phyloP scores from a whole-genome alignment of 306 rosid genomes.

The Cicer cuneatum region DNA sequence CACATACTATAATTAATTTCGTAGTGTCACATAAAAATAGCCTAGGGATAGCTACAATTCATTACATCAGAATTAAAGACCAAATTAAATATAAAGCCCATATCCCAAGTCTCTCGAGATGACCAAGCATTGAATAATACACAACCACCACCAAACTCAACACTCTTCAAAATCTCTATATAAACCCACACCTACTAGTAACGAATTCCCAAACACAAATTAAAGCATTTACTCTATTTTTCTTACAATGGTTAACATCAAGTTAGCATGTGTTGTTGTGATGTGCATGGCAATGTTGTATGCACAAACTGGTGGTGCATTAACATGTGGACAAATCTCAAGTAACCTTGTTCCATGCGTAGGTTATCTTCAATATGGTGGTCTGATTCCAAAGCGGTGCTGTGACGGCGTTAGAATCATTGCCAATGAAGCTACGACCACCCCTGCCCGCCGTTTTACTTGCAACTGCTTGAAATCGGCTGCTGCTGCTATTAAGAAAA shows the following conservation, averaged over 20 bases:
- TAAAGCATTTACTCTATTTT: not conserved
- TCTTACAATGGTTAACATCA: slow-evolving; percentile 38
- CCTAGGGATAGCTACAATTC: not conserved
- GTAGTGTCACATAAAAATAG: not conserved
- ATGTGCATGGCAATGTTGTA: slow-evolving; percentile 43
- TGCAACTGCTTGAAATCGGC: slow-evolving; percentile 61
- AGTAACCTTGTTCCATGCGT: slow-evolving; percentile 30
- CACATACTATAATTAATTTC: too few species aligned
- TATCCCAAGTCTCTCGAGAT: slow-evolving; percentile 42
- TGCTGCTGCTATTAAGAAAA: not conserved
- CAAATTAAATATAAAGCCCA: not conserved
- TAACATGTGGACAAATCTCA: slow-evolving; percentile 50
- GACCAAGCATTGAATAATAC: slow-evolving; percentile 24
- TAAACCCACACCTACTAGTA: slow-evolving; percentile 22
- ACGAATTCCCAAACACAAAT: not conserved
- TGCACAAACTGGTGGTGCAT: slow-evolving; percentile 41
- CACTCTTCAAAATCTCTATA: slow-evolving; percentile 13
- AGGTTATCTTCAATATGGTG: slow-evolving; percentile 26
- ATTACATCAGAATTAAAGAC: not conserved
- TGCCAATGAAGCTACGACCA: slow-evolving; percentile 27
- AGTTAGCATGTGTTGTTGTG: slow-evolving; percentile 42
- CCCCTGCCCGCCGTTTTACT: slow-evolving; percentile 11
- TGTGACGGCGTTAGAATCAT: slow-evolving; percentile 50
- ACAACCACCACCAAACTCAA: slow-evolving; percentile 40
- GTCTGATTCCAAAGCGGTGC: slow-evolving; percentile 20